Evolutionary conservation across 768 basidiomycete species (phyloP).

Genomic region (Coprinellus micaceus): DNA sequence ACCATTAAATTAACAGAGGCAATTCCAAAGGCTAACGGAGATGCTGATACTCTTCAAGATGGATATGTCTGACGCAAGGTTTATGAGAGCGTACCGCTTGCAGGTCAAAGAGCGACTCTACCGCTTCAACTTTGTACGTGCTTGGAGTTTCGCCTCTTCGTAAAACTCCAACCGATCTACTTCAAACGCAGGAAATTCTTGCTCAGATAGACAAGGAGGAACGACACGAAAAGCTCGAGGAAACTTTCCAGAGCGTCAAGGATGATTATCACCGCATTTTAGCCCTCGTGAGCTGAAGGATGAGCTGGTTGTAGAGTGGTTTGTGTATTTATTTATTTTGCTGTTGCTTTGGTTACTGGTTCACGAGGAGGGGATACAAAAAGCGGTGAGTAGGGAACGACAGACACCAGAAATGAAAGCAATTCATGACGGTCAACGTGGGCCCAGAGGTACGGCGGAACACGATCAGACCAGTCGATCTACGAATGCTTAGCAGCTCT

Average conservation of each 20-base stretch:
- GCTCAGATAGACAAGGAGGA: constrained; percentile 86
- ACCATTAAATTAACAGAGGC: too few relatives aligned
- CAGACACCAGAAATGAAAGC: too few relatives aligned
- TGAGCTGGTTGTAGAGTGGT: too few relatives aligned
- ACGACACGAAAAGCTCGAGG: constrained; percentile 82
- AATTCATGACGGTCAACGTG: too few relatives aligned
- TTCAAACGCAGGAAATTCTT: constrained; percentile 65
- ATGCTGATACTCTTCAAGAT: constrained; percentile 80
- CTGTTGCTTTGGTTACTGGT: too few relatives aligned
- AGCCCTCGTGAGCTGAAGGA: constrained; percentile 14
- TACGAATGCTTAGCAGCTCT: too few relatives aligned
- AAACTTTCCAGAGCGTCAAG: constrained; percentile 84
- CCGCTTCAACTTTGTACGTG: constrained; percentile 88
- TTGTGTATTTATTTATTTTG: too few relatives aligned
- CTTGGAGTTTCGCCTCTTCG: neutral
- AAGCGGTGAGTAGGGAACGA: too few relatives aligned
- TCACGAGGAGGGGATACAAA: too few relatives aligned
- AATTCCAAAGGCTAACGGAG: constrained; percentile 89
- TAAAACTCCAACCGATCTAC: neutral
- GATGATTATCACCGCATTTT: constrained; percentile 86
- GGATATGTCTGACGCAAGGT: constrained; percentile 53
- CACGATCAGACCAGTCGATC: too few relatives aligned
- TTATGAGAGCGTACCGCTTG: constrained; percentile 67
- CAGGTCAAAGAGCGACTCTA: constrained; percentile 95
- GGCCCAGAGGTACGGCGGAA: too few relatives aligned